A percentile compares a stretch with the other conserved stretches of the same genome.
Evolutionary conservation across 768 basidiomycete genomes (phyloP).

Genomic region (Galerina marginata): DNA sequence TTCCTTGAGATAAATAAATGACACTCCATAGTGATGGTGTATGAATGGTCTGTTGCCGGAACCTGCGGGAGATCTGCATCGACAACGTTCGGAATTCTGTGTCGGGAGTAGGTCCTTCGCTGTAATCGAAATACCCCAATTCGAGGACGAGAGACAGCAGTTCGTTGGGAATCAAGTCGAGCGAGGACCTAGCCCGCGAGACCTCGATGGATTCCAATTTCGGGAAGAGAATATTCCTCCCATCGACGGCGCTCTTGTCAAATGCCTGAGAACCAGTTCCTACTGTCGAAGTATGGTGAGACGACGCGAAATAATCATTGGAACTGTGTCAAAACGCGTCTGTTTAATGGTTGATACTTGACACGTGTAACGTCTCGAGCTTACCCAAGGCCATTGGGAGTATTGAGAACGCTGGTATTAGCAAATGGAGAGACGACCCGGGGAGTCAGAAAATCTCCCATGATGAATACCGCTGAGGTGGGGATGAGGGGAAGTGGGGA

Average conservation of each 20-base stretch:
- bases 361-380: slow-evolving; percentile 8
- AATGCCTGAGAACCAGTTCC: too few species aligned
- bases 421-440: slow-evolving; percentile 19
- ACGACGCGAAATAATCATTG: slow-evolving; percentile 21
- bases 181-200: slow-evolving; percentile 9
- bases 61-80: slow-evolving; percentile 27
- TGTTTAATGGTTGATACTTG: not conserved
- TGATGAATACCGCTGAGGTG: slow-evolving; percentile 3
- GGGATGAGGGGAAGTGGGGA: not conserved
- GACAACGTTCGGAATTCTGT: slow-evolving; percentile 22
- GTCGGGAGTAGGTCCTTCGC: slow-evolving; percentile 15
- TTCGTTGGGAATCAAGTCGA: slow-evolving; percentile 35
- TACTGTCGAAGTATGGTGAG: not conserved
- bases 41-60: slow-evolving; percentile 27
- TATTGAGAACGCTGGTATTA: slow-evolving; percentile 23
- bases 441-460: slow-evolving; percentile 18
- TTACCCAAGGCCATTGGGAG: slow-evolving; percentile 22
- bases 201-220: slow-evolving; percentile 2
- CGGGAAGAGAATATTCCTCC: not conserved
- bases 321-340: slow-evolving; percentile 7
- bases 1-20: slow-evolving; percentile 30
- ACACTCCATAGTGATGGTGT: slow-evolving; percentile 40
- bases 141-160: slow-evolving; percentile 35
- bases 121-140: slow-evolving; percentile 27
- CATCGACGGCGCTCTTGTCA: not conserved